Base-by-base conservation (phyloP, 1,139 yeast species). In the Pichia sp. region DNA sequence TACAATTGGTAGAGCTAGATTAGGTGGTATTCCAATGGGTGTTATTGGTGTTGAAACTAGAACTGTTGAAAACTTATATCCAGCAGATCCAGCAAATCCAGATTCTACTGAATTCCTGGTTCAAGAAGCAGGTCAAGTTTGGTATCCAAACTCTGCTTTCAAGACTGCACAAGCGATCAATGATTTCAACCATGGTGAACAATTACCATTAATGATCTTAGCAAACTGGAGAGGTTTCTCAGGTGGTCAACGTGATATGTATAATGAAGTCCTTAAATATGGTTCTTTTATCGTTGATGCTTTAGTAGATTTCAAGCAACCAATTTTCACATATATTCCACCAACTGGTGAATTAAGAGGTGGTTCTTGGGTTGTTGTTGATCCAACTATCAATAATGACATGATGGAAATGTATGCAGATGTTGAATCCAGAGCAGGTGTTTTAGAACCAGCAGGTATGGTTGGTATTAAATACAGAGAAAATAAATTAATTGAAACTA, bases 201-300 rank as follows among this genome's bases (percentile, higher is more conserved):
- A 89, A 70, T 78, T 92, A 63, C 98, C 98, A 56, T 77, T 92
- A 69, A 88, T 92, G 95, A 89, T 92, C 59, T 73, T 92, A 62
- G 98, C 98, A 51, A 92, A 92, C 78, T 92, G 98, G 98, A 86
- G 98, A 82, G 98, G 98, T 65, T 92, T 92, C 81, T 89, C 97
- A 57, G 98, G 98, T 75, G 98, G 98, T 70, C 98, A 94, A 75
- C 86, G 97, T 68, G 98, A 92, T 70, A 92, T 92, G 98, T 94
- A 86, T 79, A 88, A 90, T 64, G 98, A 92, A 72, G 96, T 92
- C 46, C 82, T 92, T 72, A 92, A 92, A 70, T 92, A 87, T 66
- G 98, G 98, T 66, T 83, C 97, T 4, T 89, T 77, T 69, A 92
- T 92, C 71, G 98, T 92, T 56, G 98, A 92, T 67, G 97, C 98